These are phyloP conservation scores for Chrysophaeum taylorii DNA, from an alignment of 352 stramenopile species.

Conservation along the genomic window DNA sequence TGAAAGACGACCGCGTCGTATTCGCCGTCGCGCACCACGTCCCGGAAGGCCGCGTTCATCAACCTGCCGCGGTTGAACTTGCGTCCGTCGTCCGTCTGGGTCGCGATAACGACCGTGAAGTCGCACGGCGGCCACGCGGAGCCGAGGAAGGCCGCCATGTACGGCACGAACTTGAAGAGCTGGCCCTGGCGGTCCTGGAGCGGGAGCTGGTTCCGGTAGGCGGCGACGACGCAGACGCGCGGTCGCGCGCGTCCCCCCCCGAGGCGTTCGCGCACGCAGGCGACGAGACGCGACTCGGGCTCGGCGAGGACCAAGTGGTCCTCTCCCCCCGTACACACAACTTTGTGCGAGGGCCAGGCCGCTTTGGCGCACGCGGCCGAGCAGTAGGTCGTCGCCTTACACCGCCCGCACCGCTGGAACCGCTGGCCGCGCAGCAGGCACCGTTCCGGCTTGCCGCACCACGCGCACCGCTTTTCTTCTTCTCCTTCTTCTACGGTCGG, in stretches of 20 bases:
- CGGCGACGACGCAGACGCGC: conserved; percentile 3
- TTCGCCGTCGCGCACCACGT: background rate
- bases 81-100: conserved; percentile 10
- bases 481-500: no score
- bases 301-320: background rate
- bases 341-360: background rate
- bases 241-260: no score
- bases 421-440: background rate
- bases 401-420: conserved; percentile 1
- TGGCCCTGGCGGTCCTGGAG: conserved; percentile 8
- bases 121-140: background rate
- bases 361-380: background rate
- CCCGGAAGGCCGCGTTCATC: conserved; percentile 7
- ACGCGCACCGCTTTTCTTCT: background rate
- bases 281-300: background rate
- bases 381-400: conserved; percentile 5
- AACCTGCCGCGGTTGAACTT: conserved; percentile 14
- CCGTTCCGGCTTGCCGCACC: background rate
- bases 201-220: conserved; percentile 11
- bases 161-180: conserved; percentile 17
- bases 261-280: no score
- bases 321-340: background rate
- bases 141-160: conserved; percentile 4
- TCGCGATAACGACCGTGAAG: conserved; percentile 10
- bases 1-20: conserved; percentile 10